Conservation (phyloP, 176 grass and related monocot genomes). For the Triticum urartu region DNA sequence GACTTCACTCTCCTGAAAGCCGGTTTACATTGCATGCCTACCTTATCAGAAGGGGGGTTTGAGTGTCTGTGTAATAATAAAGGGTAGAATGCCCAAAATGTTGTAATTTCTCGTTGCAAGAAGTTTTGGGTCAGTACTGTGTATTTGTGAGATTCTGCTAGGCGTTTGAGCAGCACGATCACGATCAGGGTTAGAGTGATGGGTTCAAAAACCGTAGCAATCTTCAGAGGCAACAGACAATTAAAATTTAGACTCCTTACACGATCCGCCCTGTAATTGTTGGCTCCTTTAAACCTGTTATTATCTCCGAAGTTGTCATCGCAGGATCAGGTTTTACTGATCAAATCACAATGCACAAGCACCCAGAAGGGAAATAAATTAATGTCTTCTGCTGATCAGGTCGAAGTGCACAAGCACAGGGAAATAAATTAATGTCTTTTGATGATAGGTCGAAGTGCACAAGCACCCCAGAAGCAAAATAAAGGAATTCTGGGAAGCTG, state of each 20-base stretch:
- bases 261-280: not conserved
- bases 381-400: not conserved
- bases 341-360: not conserved
- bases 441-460: not conserved
- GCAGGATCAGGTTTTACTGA: not conserved
- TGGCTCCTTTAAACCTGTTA: not conserved
- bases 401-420: not conserved
- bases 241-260: not conserved
- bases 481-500: not conserved
- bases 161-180: not conserved
- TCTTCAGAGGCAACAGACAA: not conserved
- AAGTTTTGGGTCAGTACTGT: not conserved
- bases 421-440: too few species aligned
- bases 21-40: conserved; percentile 1
- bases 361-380: not conserved
- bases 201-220: not conserved
- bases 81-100: not conserved
- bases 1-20: not conserved
- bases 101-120: not conserved
- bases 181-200: not conserved
- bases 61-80: conserved; percentile 22
- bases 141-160: not conserved
- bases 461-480: not conserved
- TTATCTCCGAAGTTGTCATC: not conserved
- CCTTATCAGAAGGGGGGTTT: conserved; percentile 13